Base-by-base conservation (phyloP, 2,329 filamentous ascomycete genomes). In the Colletotrichum sp. region DNA sequence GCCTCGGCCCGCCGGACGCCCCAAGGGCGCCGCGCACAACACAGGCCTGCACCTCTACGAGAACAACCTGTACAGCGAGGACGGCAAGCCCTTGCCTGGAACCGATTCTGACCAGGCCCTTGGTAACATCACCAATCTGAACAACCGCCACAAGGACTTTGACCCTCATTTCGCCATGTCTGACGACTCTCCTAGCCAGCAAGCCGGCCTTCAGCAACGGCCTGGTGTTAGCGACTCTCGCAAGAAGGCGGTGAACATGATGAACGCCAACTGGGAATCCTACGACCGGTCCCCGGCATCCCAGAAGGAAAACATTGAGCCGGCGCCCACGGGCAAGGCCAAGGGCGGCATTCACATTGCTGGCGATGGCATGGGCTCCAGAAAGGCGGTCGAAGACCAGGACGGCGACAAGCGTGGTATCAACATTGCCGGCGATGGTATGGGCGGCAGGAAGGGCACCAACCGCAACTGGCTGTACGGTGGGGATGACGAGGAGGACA, bases 71-170 rank as follows among this genome's bases (percentile, higher is more conserved):
- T 93, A 93, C 81, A 89, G 91, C 74, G 89, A 92, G 65, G 90
- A 91, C 39, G 89, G 88, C 58, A 84, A 81, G 34, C 81, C 83
- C 18, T 78, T 82, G 13, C 81, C 86, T 16, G 81, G 43, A 22
- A 52, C 85, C 15, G 84, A 86, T 66, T 80, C 81, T 12, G 74
- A 75, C 30, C 82, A 86, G 16, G 84, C 93, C 12, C 88, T 95
- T 13, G 90, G 89, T 65, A 92, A 93, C 79, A 91, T 95, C 72
- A 94, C 93, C 76, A 95, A 96, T 84, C 89, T 93, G 74, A 91
- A 93, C 81, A 91, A 93, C 83, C 93, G 95, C 71, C 89, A 88
- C 81, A 95, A 96, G 84, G 91, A 95, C 82, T 96, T 97, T 79
- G 92, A 93, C 65, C 85, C 92, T 25, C 95, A 98, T 80, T 98